Base-by-base conservation (phyloP, 2,329 filamentous ascomycete genomes). In the Tolypocladium cylindrosporum region DNA sequence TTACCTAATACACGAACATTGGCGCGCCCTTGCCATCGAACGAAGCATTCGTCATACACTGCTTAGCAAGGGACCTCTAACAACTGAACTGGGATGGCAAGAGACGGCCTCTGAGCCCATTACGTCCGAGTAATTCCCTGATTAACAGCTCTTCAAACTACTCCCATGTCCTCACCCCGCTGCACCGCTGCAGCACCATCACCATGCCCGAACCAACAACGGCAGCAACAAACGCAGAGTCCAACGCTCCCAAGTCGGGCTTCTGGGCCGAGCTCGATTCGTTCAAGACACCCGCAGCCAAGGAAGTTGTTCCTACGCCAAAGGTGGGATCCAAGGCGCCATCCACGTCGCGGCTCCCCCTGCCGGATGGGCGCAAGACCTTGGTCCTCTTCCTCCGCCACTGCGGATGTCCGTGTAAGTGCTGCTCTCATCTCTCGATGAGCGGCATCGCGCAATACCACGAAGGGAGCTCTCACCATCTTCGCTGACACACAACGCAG, bases 341-440 rank as follows among this genome's bases (percentile, higher is more conserved):
- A 1, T 75, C 74, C 7, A 77, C 81, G 36, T 62, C 75, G 34
- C 75, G 77, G 59, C 72, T 89, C 7, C 66, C 68, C 9, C 70
- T 88, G n/a, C 79, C 81, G 1, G 70, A 75, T 48, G 72, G 74
- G 31, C 83, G 81, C 64, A 83, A 84, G 0, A 82, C 80, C 0
- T 68, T 91, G 1, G 72, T 91, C 24, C 79, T 83, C 19, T 91
- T 91, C 65, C 76, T 91, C 7, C 78, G 88, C 40, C 87, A 90
- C 68, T 90, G 87, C 68, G 88, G 87, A 40, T 89, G 87, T 73
- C 87, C 87, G 13, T 89, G 87, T 88, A 79, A 67, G 79, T 13
- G 5, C 27, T 16, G 27, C 48, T 21, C 48, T 21, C 31, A 21
- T 34, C 34, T 7, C 10, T 36, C 10, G 19, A 34, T 37, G 19